phyloP scores from a whole-genome alignment of 2,329 filamentous ascomycete species.

The Sporothrix curviconia region DNA sequence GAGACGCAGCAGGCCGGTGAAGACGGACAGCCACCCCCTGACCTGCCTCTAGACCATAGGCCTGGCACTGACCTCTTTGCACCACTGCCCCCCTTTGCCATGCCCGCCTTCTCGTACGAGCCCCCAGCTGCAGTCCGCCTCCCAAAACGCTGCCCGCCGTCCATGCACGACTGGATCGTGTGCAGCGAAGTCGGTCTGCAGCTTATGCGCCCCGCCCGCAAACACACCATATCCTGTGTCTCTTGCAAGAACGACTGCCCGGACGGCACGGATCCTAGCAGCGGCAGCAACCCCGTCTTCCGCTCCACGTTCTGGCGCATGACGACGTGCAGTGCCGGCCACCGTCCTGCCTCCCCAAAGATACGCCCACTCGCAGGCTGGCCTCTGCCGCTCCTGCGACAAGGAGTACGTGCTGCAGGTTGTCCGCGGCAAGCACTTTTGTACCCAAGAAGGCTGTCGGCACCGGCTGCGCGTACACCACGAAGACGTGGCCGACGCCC shows the following conservation, averaged over 20 bases:
- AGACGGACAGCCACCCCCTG: too few relatives aligned
- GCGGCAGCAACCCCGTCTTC: not conserved
- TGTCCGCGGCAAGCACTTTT: not conserved
- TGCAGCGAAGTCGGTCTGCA: slow-evolving; percentile 7
- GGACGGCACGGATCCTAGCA: not conserved
- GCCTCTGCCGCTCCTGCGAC: not conserved
- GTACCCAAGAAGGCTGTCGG: not conserved
- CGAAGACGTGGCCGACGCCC: not conserved
- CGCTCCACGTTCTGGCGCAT: not conserved
- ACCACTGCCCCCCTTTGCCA: not conserved
- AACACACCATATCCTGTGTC: not conserved
- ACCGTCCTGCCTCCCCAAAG: not conserved
- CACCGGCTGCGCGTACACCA: not conserved
- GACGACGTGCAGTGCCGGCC: not conserved
- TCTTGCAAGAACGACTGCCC: not conserved
- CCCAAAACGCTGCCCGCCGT: not conserved
- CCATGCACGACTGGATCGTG: not conserved
- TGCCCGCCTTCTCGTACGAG: not conserved
- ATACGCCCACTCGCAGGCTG: not conserved
- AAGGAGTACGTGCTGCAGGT: slow-evolving; percentile 3
- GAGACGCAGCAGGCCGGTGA: not conserved
- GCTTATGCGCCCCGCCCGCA: not conserved
- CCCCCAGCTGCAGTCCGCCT: not conserved
- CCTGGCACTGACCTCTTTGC: not conserved
- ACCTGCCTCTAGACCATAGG: too few relatives aligned